These are phyloP conservation scores for Podila horticola DNA, from an alignment of 192 early-diverging fungal genomes.

Conservation along the genomic window DNA sequence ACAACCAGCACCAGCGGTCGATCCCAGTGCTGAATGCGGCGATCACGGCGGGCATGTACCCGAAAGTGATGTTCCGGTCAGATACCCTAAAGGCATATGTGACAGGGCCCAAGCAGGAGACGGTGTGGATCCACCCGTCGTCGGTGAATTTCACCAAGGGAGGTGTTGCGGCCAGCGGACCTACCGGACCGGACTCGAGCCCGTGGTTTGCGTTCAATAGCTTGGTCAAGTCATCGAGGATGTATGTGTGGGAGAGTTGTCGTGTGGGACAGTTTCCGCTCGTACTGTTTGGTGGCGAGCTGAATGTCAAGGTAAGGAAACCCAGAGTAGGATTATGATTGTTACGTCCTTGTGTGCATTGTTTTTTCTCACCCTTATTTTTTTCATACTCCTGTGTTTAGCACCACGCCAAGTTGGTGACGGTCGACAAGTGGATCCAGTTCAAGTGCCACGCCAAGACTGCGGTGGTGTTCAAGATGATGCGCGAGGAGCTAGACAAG, in stretches of 20 bases:
- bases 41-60: slow-evolving; percentile 86
- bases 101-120: slow-evolving; percentile 54
- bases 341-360: not conserved
- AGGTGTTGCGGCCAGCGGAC: slow-evolving; percentile 15
- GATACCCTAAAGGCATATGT: slow-evolving; percentile 45
- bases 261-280: slow-evolving; percentile 54
- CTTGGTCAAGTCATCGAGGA: slow-evolving; percentile 58
- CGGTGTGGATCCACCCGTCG: slow-evolving; percentile 83
- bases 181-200: slow-evolving; percentile 22
- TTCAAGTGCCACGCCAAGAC: slow-evolving; percentile 64
- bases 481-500: slow-evolving; percentile 58
- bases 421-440: slow-evolving; percentile 63
- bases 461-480: slow-evolving; percentile 59
- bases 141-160: slow-evolving; percentile 69
- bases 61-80: slow-evolving; percentile 70
- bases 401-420: slow-evolving; percentile 54
- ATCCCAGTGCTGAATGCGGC: slow-evolving; percentile 75
- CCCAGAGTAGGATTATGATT: not conserved
- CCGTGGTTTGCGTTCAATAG: slow-evolving; percentile 63
- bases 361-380: slow-evolving; percentile 5
- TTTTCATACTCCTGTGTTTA: slow-evolving; percentile 6
- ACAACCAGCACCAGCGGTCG: slow-evolving; percentile 53
- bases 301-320: slow-evolving; percentile 56
- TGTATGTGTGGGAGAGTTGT: slow-evolving; percentile 63
- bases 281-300: slow-evolving; percentile 60